Percentiles rank a stretch among this genome's conserved stretches.
phyloP scores from a whole-genome alignment of 257 asterid species.

The Euphrasia confusa region DNA sequence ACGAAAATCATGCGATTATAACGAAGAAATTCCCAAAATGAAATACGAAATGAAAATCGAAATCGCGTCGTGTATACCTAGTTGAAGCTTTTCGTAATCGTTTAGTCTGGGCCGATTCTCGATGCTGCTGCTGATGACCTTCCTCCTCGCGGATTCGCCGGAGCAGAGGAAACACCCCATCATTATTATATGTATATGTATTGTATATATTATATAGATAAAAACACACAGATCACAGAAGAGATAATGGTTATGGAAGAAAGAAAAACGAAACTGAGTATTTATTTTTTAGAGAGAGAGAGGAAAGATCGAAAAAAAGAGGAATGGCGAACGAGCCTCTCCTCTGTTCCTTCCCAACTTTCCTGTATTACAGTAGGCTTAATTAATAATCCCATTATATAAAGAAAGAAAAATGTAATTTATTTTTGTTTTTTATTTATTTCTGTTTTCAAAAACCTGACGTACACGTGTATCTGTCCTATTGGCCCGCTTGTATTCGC shows the following conservation, averaged over 20 bases:
- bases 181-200: slow-evolving; percentile 17
- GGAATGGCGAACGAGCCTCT: not conserved
- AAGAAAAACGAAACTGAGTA: not conserved
- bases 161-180: slow-evolving; percentile 81
- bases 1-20: not conserved
- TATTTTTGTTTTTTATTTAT: not conserved
- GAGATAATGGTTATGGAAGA: slow-evolving; percentile 11
- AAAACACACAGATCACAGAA: slow-evolving; percentile 15
- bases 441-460: not conserved
- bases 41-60: not conserved
- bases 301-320: slow-evolving; percentile 4
- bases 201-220: not conserved
- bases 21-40: not conserved
- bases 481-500: not conserved
- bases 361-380: not conserved
- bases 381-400: not conserved
- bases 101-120: slow-evolving; percentile 28
- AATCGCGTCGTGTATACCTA: slow-evolving; percentile 29
- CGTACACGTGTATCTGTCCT: slow-evolving; percentile 13
- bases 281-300: slow-evolving; percentile 22
- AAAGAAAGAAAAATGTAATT: not conserved
- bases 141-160: slow-evolving; percentile 48
- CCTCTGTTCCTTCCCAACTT: slow-evolving; percentile 19
- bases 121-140: slow-evolving; percentile 17
- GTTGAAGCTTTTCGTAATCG: slow-evolving; percentile 33